A percentile compares a stretch with the other conserved stretches of the same genome.
Conservation (phyloP, 306 rosid species). For the Medicago lupulina region DNA sequence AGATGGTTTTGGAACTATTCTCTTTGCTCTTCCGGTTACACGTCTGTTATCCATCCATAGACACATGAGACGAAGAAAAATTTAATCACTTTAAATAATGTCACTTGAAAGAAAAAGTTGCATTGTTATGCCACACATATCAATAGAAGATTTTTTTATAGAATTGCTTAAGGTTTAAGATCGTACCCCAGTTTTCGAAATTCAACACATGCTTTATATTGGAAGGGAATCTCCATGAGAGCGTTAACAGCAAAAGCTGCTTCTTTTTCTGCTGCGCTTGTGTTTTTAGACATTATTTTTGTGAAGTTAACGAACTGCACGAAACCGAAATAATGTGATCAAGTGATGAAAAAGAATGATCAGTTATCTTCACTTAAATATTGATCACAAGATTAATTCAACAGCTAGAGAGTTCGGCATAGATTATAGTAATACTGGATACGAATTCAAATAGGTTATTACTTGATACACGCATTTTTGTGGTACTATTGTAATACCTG, state of each 20-base stretch:
- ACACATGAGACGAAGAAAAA: neutral
- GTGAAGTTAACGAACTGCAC: conserved; percentile 89
- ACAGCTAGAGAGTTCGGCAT: neutral
- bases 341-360: too few species aligned
- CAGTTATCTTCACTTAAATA: too few species aligned
- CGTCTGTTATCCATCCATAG: conserved; percentile 46
- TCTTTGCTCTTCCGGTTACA: conserved; percentile 64
- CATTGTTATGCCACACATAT: neutral
- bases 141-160: too few species aligned
- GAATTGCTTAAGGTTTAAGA: conserved; percentile 4
- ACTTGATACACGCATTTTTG: neutral
- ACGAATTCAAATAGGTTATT: neutral
- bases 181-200: conserved; percentile 71
- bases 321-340: too few species aligned
- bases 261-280: conserved; percentile 67
- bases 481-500: conserved; percentile 56
- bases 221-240: conserved; percentile 95
- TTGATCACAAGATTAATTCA: neutral
- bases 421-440: neutral
- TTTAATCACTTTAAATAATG: neutral
- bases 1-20: conserved; percentile 69
- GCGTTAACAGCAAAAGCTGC: conserved; percentile 93
- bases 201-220: conserved; percentile 79
- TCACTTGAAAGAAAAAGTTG: neutral
- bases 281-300: conserved; percentile 58